Base-by-base conservation (phyloP, 2,329 filamentous ascomycete genomes). In the Pseudogymnoascus sp. region DNA sequence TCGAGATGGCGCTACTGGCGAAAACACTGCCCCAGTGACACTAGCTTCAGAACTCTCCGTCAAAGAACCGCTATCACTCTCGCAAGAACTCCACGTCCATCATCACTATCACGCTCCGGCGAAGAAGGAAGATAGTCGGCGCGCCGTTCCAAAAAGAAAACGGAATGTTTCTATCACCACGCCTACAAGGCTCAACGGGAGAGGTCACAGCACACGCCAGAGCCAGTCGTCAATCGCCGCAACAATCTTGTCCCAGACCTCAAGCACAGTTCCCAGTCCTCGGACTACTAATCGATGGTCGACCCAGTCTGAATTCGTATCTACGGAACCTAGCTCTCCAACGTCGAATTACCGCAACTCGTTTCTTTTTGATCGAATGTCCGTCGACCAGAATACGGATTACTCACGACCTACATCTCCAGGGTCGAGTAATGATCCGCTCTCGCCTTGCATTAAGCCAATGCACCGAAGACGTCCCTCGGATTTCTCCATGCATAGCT, bases 31-130 rank as follows among this genome's bases (percentile, higher is more conserved):
- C 5, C 75, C 78, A 1, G 79, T 81, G 2, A 88, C 84, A 0
- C 77, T 97, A 61, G 82, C 86, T 64, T 85, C 90, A 45, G 93
- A 97, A 74, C 80, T 96, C 23, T 84, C 83, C 40, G 75, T 79
- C 18, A 78, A 79, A 60, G 66, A 72, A 61, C 72, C 73, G 26
- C 71, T 67, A 14, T 63, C 72, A 37, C 66, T 83, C 2, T 87
- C 88, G 0, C 88, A 90, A 70, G 90, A 95, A 70, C 78, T 97
- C 12, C 93, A 97, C 70, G 90, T 97, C 54, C 93, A 97, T 71
- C 93, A 97, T 71, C 93, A 97, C 73, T 96, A 96, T 72, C 92
- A 97, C 68, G 83, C 87, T 10, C 78, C 86, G 1, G 73, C 71
- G 66, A 77, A 82, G 62, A 87, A 86, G 73, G 79, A 82, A 18